A percentile compares a stretch with the other conserved stretches of the same genome.
phyloP scores from a whole-genome alignment of 2,329 filamentous ascomycete species.

The Hypoxylon sp. region DNA sequence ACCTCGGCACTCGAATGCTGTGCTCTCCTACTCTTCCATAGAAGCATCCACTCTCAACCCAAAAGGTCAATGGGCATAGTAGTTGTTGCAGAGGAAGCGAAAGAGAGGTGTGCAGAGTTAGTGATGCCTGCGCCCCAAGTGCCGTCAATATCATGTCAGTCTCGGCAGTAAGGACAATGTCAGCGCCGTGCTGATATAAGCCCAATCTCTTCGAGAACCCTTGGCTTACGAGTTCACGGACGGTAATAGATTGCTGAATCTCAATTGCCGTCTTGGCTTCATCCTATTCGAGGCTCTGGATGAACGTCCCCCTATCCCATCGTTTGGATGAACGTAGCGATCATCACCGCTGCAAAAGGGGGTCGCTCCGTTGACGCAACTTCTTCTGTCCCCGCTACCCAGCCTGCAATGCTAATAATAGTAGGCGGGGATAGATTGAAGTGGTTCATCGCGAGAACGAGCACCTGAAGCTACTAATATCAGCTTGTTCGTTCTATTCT shows the following conservation, averaged over 20 bases:
- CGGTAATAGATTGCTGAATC: slow-evolving; percentile 3
- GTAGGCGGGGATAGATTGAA: background rate
- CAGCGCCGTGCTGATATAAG: slow-evolving; percentile 25
- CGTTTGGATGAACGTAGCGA: slow-evolving; percentile 10
- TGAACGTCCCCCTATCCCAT: slow-evolving; percentile 3
- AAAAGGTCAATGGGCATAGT: slow-evolving; percentile 12
- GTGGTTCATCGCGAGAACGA: slow-evolving; percentile 15
- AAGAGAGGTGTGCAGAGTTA: slow-evolving; percentile 11
- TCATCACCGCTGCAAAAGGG: slow-evolving; percentile 1
- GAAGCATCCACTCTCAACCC: slow-evolving; percentile 13
- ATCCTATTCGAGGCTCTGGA: background rate
- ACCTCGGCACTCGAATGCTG: slow-evolving; percentile 28
- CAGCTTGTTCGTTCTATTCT: slow-evolving; percentile 34
- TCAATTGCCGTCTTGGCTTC: slow-evolving; percentile 20
- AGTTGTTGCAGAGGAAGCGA: slow-evolving; percentile 3
- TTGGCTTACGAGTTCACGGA: slow-evolving; percentile 20
- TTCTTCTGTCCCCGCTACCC: slow-evolving; percentile 7
- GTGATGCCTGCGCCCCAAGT: slow-evolving; percentile 12
- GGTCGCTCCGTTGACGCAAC: slow-evolving; percentile 3
- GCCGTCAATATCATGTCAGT: slow-evolving; percentile 8
- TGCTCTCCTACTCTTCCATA: slow-evolving; percentile 26
- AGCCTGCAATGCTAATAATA: slow-evolving; percentile 33
- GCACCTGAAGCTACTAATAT: slow-evolving; percentile 1
- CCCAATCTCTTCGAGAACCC: slow-evolving; percentile 15
- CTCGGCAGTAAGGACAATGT: background rate